Conservation (phyloP, 305 asterid genomes). For the Striga hermonthica region DNA sequence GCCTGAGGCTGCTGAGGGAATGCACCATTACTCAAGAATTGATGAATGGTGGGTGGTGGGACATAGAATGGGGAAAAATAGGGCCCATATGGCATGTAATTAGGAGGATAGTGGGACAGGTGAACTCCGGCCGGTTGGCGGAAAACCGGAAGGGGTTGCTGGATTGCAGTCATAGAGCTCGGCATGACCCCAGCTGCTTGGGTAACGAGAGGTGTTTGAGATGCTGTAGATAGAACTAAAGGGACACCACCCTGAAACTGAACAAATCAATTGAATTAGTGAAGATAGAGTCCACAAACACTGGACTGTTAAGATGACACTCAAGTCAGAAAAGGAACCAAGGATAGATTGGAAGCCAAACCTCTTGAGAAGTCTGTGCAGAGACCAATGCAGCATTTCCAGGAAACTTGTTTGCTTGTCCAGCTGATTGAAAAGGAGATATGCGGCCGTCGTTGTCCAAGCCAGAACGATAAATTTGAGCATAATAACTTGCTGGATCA, state of each 20-base stretch:
- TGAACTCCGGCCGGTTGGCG: constrained; percentile 86
- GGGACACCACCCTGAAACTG: constrained; percentile 71
- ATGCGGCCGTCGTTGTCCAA: constrained; percentile 78
- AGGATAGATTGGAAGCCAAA: constrained; percentile 32
- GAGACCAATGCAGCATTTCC: constrained; percentile 64
- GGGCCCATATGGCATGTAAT: constrained; percentile 73
- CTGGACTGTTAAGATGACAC: neutral
- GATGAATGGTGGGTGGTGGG: constrained; percentile 81
- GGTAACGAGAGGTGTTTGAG: constrained; percentile 68
- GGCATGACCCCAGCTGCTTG: constrained; percentile 80
- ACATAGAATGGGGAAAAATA: constrained; percentile 73
- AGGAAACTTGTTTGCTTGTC: constrained; percentile 52
- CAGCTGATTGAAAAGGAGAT: constrained; percentile 53
- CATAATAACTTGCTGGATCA: constrained; percentile 78
- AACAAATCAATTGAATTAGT: constrained; percentile 32
- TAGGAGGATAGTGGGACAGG: constrained; percentile 79
- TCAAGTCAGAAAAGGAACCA: constrained; percentile 7
- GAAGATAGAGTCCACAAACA: no score
- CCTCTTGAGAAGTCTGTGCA: constrained; percentile 86
- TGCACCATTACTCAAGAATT: constrained; percentile 65
- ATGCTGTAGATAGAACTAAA: constrained; percentile 56
- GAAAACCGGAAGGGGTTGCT: constrained; percentile 70
- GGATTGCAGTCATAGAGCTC: constrained; percentile 60
- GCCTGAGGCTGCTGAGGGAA: constrained; percentile 90
- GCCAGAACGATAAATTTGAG: constrained; percentile 69